Evolutionary conservation across 1,139 yeast species (phyloP), one percentile per base, ranked within the genome.

Genomic region (Hansenula sp.): DNA sequence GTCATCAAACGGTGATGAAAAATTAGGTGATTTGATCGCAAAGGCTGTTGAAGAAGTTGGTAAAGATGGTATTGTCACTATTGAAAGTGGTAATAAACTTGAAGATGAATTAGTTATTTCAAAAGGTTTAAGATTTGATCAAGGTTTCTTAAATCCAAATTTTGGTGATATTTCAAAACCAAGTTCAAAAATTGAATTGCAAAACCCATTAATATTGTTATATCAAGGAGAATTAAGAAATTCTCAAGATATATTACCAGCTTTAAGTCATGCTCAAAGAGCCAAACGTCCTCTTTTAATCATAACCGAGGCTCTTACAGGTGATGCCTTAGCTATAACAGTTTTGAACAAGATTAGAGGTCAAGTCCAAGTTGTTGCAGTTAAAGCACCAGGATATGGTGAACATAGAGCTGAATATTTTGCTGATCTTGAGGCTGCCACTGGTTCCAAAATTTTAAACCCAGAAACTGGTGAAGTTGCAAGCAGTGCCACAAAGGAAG

Each of bases 11-110:
- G 55, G 56, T 14, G 59, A 55, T 34, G 36, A 31, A 1, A 41
- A 45, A 25, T 29, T 55, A 13, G 57, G 57, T 31, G 31, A 28
- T 1, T 36, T 55, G 31, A 50, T 55, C 18, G 45, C 55, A 2
- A 38, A 50, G 6, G 57, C 57, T 2, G 52, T 55, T 1, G 47
- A 47, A n/a, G 46, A 50, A n/a, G 57, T 55, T 25, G 59, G 59
- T 14, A 41, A 47, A 18, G 56, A 55, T n/a, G 59, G 59, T 22
- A 51, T 52, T 38, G 44, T 55, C 29, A 44, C 55, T 13, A 43
- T 55, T 7, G 57, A 55, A 37, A 43, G 36, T 22, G 57, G 57
- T 6, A 50, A 47, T 32, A 53, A 47, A 27, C 38, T 50, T 4
- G 46, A 38, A 8, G 56, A 55, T 37, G 48, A 42, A 14, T 32